phyloP scores from a whole-genome alignment of 2,329 filamentous ascomycete genomes.

The Claviceps humidiphila region DNA sequence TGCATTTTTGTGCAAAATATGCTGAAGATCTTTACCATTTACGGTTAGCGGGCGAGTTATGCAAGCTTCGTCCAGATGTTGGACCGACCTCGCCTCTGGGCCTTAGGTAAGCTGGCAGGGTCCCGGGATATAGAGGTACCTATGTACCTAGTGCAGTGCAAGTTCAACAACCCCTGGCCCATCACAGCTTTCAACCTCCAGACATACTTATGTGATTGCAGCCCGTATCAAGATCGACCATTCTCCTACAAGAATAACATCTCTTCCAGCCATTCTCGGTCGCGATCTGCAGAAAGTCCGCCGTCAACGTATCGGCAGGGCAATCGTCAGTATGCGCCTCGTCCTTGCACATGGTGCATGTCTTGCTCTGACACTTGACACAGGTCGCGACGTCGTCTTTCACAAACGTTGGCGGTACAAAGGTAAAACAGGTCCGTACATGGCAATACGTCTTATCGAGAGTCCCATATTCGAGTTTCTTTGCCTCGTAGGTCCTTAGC shows the following conservation, averaged over 20 bases:
- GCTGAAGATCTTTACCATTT: too few species aligned
- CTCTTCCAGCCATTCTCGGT: constrained; percentile 34
- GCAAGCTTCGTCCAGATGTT: too few species aligned
- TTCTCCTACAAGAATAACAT: constrained; percentile 29
- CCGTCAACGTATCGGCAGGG: constrained; percentile 25
- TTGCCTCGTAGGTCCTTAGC: constrained; percentile 24
- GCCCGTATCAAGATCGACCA: constrained; percentile 37
- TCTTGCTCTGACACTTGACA: constrained; percentile 24
- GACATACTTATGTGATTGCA: constrained; percentile 46
- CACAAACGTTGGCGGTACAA: constrained; percentile 26
- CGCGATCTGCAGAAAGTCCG: constrained; percentile 28
- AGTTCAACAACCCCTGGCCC: too few species aligned
- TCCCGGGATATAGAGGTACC: too few species aligned
- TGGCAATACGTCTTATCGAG: constrained; percentile 39
- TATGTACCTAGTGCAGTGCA: too few species aligned
- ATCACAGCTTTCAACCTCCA: too few species aligned
- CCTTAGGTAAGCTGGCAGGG: too few species aligned
- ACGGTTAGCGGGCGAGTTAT: too few species aligned
- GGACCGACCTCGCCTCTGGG: too few species aligned
- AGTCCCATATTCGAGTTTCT: constrained; percentile 34
- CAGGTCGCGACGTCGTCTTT: constrained; percentile 26
- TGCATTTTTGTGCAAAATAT: too few species aligned
- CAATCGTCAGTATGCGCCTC: constrained; percentile 33
- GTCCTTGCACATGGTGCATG: constrained; percentile 39
- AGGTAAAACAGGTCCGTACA: constrained; percentile 26